phyloP scores from a whole-genome alignment of 2,329 filamentous ascomycete species.

The Fusarium falciforme region DNA sequence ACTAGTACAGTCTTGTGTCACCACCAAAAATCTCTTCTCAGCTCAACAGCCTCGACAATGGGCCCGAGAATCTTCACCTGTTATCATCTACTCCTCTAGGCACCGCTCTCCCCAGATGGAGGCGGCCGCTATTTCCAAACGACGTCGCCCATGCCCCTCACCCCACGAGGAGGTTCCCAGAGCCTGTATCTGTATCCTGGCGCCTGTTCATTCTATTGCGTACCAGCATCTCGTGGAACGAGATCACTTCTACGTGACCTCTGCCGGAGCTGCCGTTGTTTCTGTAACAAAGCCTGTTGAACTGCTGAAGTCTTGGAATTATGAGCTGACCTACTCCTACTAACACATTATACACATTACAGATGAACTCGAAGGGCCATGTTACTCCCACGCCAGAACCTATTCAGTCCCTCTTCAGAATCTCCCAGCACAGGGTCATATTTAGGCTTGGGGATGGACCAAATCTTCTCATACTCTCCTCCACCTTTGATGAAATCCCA shows the following conservation, averaged over 20 bases:
- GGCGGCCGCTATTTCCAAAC: not conserved
- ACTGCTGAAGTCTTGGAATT: not conserved
- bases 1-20: not conserved
- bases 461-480: conserved; percentile 34
- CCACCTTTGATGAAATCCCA: conserved; percentile 38
- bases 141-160: not conserved
- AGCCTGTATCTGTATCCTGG: not conserved
- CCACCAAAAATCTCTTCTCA: not conserved
- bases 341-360: not conserved
- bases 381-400: not conserved
- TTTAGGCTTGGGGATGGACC: conserved; percentile 31
- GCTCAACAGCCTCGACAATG: not conserved
- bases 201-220: not conserved
- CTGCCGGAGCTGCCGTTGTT: not conserved
- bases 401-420: conserved; percentile 2
- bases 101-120: not conserved
- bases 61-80: not conserved
- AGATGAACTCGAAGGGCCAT: not conserved
- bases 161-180: not conserved
- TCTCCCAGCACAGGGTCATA: conserved; percentile 34
- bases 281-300: not conserved
- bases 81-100: not conserved
- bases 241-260: not conserved
- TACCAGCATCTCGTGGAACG: not conserved
- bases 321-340: not conserved